These are phyloP conservation scores for Elsinoe australis DNA, from an alignment of 2,329 filamentous ascomycete species.

Conservation along the genomic window DNA sequence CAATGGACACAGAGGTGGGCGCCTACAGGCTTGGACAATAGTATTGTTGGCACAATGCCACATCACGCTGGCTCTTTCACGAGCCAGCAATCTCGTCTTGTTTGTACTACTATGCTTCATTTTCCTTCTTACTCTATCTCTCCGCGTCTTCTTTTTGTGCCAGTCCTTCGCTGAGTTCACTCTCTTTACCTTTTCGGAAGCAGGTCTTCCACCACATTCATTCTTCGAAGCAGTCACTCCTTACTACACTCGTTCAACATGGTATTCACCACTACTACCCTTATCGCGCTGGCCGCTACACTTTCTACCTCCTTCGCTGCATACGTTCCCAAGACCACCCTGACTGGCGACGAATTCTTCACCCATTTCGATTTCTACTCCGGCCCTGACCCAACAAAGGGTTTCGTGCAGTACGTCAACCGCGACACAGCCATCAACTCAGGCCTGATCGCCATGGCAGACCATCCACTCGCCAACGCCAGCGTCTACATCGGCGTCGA, in stretches of 20 bases:
- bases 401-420: constrained; percentile 25
- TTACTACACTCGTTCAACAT: constrained; percentile 11
- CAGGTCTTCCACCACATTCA: constrained; percentile 6
- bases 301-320: constrained; percentile 12
- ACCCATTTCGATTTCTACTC: constrained; percentile 39
- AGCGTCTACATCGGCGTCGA: constrained; percentile 41
- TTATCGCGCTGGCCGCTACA: constrained; percentile 21
- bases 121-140: neutral
- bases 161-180: neutral
- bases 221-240: neutral
- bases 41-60: constrained; percentile 9
- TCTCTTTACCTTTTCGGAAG: neutral
- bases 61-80: too few relatives aligned
- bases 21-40: constrained; percentile 3
- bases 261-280: constrained; percentile 5
- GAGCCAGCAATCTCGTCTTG: neutral
- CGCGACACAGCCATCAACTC: constrained; percentile 31
- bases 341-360: constrained; percentile 36
- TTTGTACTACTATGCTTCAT: neutral
- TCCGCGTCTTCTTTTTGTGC: neutral
- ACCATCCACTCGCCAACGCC: constrained; percentile 28
- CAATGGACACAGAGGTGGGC: neutral
- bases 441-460: constrained; percentile 36
- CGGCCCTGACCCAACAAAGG: constrained; percentile 39
- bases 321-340: constrained; percentile 28